phyloP scores from a whole-genome alignment of 2,329 filamentous ascomycete species.

The Aspergillus oerlinghausenensis region DNA sequence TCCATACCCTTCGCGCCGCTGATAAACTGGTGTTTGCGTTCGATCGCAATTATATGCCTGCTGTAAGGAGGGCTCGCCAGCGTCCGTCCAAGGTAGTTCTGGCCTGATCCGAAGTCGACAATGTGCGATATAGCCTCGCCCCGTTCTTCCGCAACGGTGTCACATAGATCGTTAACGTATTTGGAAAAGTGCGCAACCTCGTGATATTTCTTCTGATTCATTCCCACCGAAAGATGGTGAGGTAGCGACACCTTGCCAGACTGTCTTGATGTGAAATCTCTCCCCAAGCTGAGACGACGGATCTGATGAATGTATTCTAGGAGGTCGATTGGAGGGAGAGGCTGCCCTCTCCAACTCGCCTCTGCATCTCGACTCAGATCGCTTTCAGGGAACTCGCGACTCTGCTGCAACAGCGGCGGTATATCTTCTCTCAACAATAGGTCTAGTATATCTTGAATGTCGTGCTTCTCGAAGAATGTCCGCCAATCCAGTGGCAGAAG shows the following conservation, averaged over 20 bases:
- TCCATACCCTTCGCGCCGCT: conserved; percentile 79
- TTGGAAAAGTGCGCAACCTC: conserved; percentile 88
- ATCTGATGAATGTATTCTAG: conserved; percentile 69
- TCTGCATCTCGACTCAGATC: conserved; percentile 3
- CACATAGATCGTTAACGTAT: conserved; percentile 68
- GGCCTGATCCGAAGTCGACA: conserved; percentile 92
- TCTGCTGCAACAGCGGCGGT: conserved; percentile 33
- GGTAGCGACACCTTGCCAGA: conserved; percentile 52
- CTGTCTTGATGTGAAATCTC: conserved; percentile 51
- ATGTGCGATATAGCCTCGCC: conserved; percentile 67
- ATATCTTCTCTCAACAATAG: conserved; percentile 76
- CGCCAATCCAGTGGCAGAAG: conserved; percentile 79
- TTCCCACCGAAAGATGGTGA: conserved; percentile 73
- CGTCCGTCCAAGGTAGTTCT: conserved; percentile 89
- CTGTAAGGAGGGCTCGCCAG: conserved; percentile 83
- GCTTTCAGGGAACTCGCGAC: background rate
- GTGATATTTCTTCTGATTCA: conserved; percentile 94
- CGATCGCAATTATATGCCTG: conserved; percentile 82
- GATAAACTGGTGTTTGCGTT: conserved; percentile 82
- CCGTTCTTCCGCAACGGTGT: conserved; percentile 48
- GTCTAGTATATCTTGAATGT: conserved; percentile 72
- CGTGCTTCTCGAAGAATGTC: conserved; percentile 64
- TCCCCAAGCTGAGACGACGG: conserved; percentile 61
- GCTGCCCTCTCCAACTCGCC: conserved; percentile 41
- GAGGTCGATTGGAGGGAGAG: conserved; percentile 52